Evolutionary conservation across 176 grass and related monocot species (phyloP).

Genomic region (Ananas comosus): DNA sequence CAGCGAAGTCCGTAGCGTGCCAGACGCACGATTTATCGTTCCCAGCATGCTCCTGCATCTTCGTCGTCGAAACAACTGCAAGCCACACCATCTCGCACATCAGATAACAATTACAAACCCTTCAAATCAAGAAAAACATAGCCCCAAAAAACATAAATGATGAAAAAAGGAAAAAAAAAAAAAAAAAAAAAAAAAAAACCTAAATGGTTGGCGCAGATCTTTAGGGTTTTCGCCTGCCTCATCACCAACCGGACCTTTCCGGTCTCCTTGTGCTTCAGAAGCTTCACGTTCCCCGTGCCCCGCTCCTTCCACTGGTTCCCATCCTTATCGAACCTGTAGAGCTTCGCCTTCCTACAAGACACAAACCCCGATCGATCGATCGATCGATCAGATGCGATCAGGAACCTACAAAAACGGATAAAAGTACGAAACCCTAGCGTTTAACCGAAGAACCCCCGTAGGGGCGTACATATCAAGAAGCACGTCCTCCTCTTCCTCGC

Average conservation of each 20-base stretch:
- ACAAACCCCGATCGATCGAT: slow-evolving; percentile 18
- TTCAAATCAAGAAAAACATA: too few species aligned
- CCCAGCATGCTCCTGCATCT: slow-evolving; percentile 73
- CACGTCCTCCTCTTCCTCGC: slow-evolving; percentile 71
- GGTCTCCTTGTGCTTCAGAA: slow-evolving; percentile 67
- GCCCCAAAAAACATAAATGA: neutral
- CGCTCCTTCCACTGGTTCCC: slow-evolving; percentile 75
- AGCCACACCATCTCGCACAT: neutral
- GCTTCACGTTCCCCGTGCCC: slow-evolving; percentile 57
- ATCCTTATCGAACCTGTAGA: slow-evolving; percentile 68
- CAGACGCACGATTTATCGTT: slow-evolving; percentile 81
- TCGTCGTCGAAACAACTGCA: slow-evolving; percentile 55
- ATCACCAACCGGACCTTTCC: slow-evolving; percentile 75
- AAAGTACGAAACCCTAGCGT: neutral
- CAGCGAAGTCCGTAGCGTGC: slow-evolving; percentile 73
- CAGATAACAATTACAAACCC: neutral
- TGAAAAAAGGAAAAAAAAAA: neutral
- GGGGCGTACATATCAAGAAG: slow-evolving; percentile 54
- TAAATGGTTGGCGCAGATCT: slow-evolving; percentile 85
- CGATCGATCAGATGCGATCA: slow-evolving; percentile 35
- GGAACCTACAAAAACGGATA: too few species aligned
- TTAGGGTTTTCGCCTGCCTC: slow-evolving; percentile 83
- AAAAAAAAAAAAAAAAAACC: slow-evolving; percentile 20
- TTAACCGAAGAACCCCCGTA: neutral
- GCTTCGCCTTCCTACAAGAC: slow-evolving; percentile 56